Evolutionary conservation across 2,329 filamentous ascomycete species (phyloP), one percentile per base, ranked within the genome.

Genomic region (Apiospora saccharicola): DNA sequence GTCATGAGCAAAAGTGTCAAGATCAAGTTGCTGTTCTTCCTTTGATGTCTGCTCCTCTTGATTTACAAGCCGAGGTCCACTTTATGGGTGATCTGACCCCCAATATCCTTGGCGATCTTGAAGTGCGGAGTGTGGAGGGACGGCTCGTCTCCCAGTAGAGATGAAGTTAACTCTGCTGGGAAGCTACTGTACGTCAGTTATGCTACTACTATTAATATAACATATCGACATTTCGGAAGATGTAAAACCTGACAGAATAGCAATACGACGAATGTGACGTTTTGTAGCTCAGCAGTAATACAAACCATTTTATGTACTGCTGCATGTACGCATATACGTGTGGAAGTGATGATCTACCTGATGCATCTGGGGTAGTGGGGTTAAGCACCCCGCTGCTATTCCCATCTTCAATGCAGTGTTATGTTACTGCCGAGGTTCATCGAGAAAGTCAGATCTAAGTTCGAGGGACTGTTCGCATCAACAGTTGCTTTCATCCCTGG

Each of bases 311-410:
- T 14, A 16, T 19, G 30, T 10, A 22, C 30, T n/a, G 19, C 30
- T 37, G 30, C 30, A 61, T 37, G 5, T 30, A 6, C 16, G 8
- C n/a, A 61, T 37, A 14, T 30, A 6, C 16, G 8, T n/a, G 30
- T 61, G 3, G 37, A 37, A 37, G 53, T 61, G 30, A 37, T 26
- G 30, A 61, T 57, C 53, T n/a, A 34, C 30, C 30, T 5, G 53
- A 37, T 61, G 26, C 26, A 57, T 57, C 51, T 34, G 51, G 51
- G 51, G 51, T 34, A 57, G 51, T 34, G 51, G 51, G 51, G 51
- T 57, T 61, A 37, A 37, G 30, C 30, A 61, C 53, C 53, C 53
- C 53, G 53, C 53, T 37, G 53, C 53, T 61, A 61, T 61, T 61
- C 16, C 53, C 53, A 61, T 61, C 26, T 37, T 61, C 53, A 7